These are phyloP conservation scores for Penicillium bovifimosum DNA, from an alignment of 495 filamentous ascomycete species.

Conservation along the genomic window DNA sequence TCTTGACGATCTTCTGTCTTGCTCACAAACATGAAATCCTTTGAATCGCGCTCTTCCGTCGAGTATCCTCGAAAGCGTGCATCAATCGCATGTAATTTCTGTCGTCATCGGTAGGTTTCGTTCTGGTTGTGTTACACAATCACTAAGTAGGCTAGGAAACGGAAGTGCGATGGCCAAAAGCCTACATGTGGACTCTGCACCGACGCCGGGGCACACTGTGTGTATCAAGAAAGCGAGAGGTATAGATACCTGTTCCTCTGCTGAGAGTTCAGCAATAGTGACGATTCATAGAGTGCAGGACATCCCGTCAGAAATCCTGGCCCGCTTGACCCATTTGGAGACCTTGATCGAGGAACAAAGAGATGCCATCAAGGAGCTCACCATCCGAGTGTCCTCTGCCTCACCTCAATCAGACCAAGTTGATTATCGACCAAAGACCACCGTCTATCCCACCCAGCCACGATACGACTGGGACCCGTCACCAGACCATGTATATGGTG, in stretches of 20 bases:
- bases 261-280: neutral
- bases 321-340: slow-evolving; percentile 4
- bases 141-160: slow-evolving; percentile 9
- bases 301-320: slow-evolving; percentile 3
- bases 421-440: neutral
- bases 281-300: slow-evolving; percentile 5
- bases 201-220: slow-evolving; percentile 14
- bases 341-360: slow-evolving; percentile 3
- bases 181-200: slow-evolving; percentile 18
- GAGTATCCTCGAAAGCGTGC: slow-evolving; percentile 20
- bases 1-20: neutral
- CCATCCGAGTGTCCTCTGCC: neutral
- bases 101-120: slow-evolving; percentile 14
- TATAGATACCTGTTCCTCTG: neutral
- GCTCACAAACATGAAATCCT: slow-evolving; percentile 4
- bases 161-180: slow-evolving; percentile 19
- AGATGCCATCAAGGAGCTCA: slow-evolving; percentile 1
- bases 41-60: neutral
- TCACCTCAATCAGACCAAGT: neutral
- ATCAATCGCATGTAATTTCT: slow-evolving; percentile 18
- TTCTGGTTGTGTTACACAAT: neutral
- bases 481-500: neutral
- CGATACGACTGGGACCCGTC: slow-evolving; percentile 4
- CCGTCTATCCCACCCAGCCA: neutral
- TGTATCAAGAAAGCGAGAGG: slow-evolving; percentile 20